These are phyloP conservation scores for Ophiostoma sp. DNA, from an alignment of 2,329 filamentous ascomycete species.

Conservation along the genomic window DNA sequence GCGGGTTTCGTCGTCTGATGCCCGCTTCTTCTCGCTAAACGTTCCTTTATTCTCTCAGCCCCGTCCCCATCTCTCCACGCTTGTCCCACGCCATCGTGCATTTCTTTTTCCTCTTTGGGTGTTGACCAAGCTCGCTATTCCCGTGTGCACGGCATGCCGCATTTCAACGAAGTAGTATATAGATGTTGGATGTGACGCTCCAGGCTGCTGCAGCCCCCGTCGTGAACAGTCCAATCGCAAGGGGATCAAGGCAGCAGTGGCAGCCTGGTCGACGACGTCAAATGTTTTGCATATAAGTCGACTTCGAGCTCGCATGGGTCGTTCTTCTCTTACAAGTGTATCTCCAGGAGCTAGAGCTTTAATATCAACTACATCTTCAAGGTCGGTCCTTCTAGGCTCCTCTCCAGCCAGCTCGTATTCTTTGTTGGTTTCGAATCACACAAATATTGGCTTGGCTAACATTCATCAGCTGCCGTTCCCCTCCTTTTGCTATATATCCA, in stretches of 20 bases:
- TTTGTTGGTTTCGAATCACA: not conserved
- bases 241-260: not conserved
- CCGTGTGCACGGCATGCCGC: not conserved
- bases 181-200: not conserved
- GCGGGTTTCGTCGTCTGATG: not conserved
- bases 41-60: not conserved
- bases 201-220: not conserved
- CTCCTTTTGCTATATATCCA: not conserved
- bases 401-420: not conserved
- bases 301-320: not conserved
- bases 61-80: not conserved
- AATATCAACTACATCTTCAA: not conserved
- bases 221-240: not conserved
- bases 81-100: conserved; percentile 18
- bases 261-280: conserved; percentile 3
- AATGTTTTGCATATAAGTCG: not conserved
- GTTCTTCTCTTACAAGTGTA: not conserved
- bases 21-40: conserved; percentile 3
- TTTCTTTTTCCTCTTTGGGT: conserved; percentile 31
- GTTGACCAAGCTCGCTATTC: not conserved
- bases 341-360: not conserved
- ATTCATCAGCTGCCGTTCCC: not conserved
- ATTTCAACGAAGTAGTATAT: not conserved
- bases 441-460: not conserved
- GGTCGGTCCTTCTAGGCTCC: not conserved